A percentile compares a stretch with the other conserved stretches of the same genome.
Evolutionary conservation across 2,329 filamentous ascomycete genomes (phyloP).

Genomic region (Pseudogymnoascus sp.): DNA sequence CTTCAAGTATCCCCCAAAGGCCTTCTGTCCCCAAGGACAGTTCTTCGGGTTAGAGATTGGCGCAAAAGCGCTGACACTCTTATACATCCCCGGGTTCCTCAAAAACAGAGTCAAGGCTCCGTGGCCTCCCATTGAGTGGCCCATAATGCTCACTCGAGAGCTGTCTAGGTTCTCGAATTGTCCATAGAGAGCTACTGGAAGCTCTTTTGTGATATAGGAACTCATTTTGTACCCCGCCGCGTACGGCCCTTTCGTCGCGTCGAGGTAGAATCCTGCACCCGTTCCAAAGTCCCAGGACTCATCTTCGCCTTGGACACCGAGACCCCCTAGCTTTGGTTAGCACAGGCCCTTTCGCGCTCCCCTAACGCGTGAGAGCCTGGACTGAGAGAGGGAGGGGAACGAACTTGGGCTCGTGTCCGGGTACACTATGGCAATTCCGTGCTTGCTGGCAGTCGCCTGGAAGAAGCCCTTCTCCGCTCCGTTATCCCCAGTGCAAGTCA

Average conservation of each 20-base stretch:
- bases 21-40: slow-evolving; percentile 93
- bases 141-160: slow-evolving; percentile 69
- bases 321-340: slow-evolving; percentile 46
- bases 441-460: slow-evolving; percentile 68
- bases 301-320: slow-evolving; percentile 73
- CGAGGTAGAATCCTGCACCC: slow-evolving; percentile 89
- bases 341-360: not conserved
- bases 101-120: slow-evolving; percentile 88
- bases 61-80: slow-evolving; percentile 80
- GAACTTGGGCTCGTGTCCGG: slow-evolving; percentile 87
- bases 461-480: slow-evolving; percentile 81
- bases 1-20: slow-evolving; percentile 78
- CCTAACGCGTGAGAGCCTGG: not conserved
- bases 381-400: slow-evolving; percentile 21
- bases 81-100: slow-evolving; percentile 84
- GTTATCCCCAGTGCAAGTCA: slow-evolving; percentile 92
- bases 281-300: slow-evolving; percentile 86
- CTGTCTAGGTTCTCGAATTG: slow-evolving; percentile 66
- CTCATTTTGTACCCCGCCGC: slow-evolving; percentile 84
- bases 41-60: slow-evolving; percentile 79
- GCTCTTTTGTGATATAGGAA: slow-evolving; percentile 78
- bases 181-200: slow-evolving; percentile 67
- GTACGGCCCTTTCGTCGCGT: slow-evolving; percentile 71
- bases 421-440: slow-evolving; percentile 85
- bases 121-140: slow-evolving; percentile 96